phyloP scores from a whole-genome alignment of 1,284 basidiomycete species.

The Ustilago crameri region DNA sequence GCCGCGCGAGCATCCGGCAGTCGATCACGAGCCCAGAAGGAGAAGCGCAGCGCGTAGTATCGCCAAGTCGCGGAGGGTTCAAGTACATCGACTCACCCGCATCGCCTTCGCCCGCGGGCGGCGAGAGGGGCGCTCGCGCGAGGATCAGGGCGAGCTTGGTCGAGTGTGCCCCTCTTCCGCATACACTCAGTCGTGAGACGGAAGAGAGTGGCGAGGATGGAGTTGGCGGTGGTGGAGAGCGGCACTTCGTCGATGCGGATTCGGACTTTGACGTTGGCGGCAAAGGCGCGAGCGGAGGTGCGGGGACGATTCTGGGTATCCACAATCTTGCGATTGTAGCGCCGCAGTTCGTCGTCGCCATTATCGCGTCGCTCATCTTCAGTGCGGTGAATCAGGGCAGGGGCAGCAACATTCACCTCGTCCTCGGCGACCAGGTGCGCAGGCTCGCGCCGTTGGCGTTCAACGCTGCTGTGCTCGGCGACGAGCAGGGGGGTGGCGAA shows the following conservation, averaged over 20 bases:
- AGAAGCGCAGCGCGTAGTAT: neutral
- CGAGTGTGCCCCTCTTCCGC: constrained; percentile 39
- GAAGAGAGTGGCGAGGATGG: constrained; percentile 1
- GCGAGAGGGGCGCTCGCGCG: constrained; percentile 23
- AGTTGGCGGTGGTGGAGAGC: neutral
- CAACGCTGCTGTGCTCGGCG: neutral
- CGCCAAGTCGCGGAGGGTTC: constrained; percentile 3
- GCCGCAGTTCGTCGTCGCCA: constrained; percentile 73
- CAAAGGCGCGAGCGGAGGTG: constrained; percentile 68
- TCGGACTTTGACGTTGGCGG: neutral
- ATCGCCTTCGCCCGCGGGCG: neutral
- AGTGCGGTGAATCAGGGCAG: constrained; percentile 67
- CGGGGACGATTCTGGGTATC: constrained; percentile 93
- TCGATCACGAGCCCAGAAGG: neutral
- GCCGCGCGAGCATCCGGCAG: constrained; percentile 9
- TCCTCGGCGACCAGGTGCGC: constrained; percentile 69
- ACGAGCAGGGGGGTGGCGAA: neutral
- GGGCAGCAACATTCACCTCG: constrained; percentile 21
- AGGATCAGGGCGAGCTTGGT: constrained; percentile 40
- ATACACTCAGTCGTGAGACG: constrained; percentile 1
- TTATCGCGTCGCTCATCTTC: constrained; percentile 90
- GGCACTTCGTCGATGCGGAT: neutral
- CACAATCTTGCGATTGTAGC: constrained; percentile 80
- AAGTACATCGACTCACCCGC: constrained; percentile 19
- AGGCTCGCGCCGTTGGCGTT: neutral